These are phyloP conservation scores for Ceratobasidium sp. DNA, from an alignment of 1,284 basidiomycete genomes.

Conservation along the genomic window DNA sequence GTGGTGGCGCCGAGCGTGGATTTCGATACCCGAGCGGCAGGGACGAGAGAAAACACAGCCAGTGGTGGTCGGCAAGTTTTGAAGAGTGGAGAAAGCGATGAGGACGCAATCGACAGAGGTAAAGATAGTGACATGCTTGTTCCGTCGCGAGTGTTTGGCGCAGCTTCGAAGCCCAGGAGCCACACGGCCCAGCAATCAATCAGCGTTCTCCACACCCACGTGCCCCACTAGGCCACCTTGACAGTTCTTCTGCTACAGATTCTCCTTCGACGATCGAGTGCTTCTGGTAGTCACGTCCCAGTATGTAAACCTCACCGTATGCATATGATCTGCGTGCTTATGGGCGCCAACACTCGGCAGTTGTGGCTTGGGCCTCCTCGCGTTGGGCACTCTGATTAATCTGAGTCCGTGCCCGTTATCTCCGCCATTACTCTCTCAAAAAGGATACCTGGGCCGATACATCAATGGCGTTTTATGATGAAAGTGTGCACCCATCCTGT, in stretches of 20 bases:
- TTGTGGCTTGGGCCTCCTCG: too few relatives aligned
- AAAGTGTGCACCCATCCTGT: too few relatives aligned
- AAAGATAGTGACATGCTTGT: constrained; percentile 44
- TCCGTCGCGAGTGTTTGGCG: constrained; percentile 42
- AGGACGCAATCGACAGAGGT: constrained; percentile 31
- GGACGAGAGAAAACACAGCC: background rate
- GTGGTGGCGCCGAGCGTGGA: too few relatives aligned
- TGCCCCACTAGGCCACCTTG: constrained; percentile 18
- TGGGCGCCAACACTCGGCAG: too few relatives aligned
- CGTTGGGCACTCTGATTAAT: too few relatives aligned
- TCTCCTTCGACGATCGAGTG: background rate
- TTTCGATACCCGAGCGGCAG: too few relatives aligned
- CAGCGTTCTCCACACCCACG: constrained; percentile 42
- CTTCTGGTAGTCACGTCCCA: background rate
- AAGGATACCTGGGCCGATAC: background rate
- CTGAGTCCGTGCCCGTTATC: too few relatives aligned
- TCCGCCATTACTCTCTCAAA: constrained; percentile 22
- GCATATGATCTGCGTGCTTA: too few relatives aligned
- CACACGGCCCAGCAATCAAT: constrained; percentile 42
- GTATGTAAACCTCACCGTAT: too few relatives aligned
- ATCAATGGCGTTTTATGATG: too few relatives aligned
- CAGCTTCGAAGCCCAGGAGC: constrained; percentile 36
- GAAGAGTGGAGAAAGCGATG: constrained; percentile 39
- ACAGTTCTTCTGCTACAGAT: constrained; percentile 12
- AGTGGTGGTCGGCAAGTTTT: constrained; percentile 13